A percentile compares a stretch with the other conserved stretches of the same genome.
phyloP scores from a whole-genome alignment of 208 protist genomes.

The Wallacemonas sp. region DNA sequence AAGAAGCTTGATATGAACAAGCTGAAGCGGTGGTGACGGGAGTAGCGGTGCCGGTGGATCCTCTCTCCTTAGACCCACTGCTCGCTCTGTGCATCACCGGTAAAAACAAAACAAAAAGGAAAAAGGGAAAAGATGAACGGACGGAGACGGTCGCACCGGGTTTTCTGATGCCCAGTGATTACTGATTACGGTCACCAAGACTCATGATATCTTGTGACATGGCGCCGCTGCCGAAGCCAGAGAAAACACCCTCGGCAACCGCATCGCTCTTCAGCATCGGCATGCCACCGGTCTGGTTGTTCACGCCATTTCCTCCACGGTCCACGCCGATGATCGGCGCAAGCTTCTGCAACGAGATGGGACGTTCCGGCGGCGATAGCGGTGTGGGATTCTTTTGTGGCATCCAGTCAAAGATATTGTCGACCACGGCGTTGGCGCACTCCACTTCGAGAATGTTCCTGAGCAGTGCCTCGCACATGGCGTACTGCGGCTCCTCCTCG shows the following conservation, averaged over 20 bases:
- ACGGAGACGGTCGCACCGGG: not conserved
- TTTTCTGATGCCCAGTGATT: not conserved
- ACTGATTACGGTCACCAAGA: constrained; percentile 31
- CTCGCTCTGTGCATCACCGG: not conserved
- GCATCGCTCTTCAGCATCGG: constrained; percentile 42
- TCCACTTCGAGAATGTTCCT: constrained; percentile 29
- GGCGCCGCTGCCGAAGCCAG: constrained; percentile 29
- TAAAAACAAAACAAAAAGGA: constrained; percentile 2
- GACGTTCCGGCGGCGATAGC: constrained; percentile 13
- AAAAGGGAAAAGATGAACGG: not conserved
- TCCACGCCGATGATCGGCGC: not conserved
- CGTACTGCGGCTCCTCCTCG: constrained; percentile 40
- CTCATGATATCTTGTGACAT: constrained; percentile 39
- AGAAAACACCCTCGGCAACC: constrained; percentile 41
- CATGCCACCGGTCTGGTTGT: constrained; percentile 11
- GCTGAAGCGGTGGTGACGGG: not conserved
- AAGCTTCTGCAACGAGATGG: not conserved
- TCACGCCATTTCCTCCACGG: not conserved
- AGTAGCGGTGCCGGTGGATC: too few relatives aligned
- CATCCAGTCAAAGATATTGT: constrained; percentile 57
- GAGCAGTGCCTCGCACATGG: constrained; percentile 49
- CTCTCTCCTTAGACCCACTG: too few relatives aligned
- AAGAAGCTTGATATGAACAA: not conserved
- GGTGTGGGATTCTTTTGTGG: not conserved
- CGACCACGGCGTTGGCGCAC: constrained; percentile 20